These are phyloP conservation scores for Hyaloperonospora brassicae DNA, from an alignment of 352 stramenopile species.

Conservation along the genomic window DNA sequence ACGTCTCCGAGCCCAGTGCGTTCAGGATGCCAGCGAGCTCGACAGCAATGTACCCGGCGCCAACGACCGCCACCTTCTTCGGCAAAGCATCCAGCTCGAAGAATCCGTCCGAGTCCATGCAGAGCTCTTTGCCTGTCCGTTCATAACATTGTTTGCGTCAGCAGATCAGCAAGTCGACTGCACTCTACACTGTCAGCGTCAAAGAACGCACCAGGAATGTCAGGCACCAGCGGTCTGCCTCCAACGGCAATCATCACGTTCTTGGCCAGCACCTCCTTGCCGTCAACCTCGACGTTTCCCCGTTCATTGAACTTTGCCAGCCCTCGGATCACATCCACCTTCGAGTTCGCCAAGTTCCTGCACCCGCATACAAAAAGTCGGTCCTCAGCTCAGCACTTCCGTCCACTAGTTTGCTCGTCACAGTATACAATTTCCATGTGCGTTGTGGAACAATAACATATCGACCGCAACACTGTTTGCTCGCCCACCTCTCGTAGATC, in stretches of 20 bases:
- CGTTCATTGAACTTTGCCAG: constrained; percentile 76
- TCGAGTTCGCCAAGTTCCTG: constrained; percentile 86
- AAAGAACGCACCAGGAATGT: constrained; percentile 35
- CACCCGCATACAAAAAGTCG: not conserved
- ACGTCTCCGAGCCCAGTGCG: constrained; percentile 87
- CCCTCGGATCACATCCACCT: constrained; percentile 87
- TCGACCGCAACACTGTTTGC: not conserved
- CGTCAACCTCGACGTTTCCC: constrained; percentile 75
- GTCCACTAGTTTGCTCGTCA: too few species aligned
- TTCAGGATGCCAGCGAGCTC: constrained; percentile 95
- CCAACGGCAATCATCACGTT: constrained; percentile 63
- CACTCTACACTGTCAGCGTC: not conserved
- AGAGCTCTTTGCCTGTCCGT: constrained; percentile 76
- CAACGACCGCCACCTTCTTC: constrained; percentile 91
- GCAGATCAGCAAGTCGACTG: not conserved
- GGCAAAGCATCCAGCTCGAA: constrained; percentile 93
- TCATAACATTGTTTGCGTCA: too few species aligned
- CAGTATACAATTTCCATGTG: too few species aligned
- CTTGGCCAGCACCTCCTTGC: constrained; percentile 43
- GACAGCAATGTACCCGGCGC: constrained; percentile 97
- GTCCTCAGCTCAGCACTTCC: not conserved
- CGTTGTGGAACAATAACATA: not conserved
- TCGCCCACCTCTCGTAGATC: constrained; percentile 87
- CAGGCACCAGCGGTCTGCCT: constrained; percentile 45
- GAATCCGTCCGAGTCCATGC: constrained; percentile 94